These are phyloP conservation scores for Diaporthe sp. DNA, from an alignment of 2,329 filamentous ascomycete species.

Conservation along the genomic window DNA sequence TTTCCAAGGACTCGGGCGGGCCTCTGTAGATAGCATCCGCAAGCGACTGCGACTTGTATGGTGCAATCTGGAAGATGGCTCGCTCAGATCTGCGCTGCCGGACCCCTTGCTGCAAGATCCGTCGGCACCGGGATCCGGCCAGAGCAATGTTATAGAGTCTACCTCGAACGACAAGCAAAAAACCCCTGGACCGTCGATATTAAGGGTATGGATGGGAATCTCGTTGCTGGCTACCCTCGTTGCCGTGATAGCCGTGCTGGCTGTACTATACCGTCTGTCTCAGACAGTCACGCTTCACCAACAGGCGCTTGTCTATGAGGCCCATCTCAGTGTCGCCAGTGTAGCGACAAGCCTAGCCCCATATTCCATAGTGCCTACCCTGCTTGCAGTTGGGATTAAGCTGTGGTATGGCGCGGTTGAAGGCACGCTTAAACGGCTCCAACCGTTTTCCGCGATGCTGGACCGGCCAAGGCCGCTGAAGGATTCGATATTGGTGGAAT, in stretches of 20 bases:
- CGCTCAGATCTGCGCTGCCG: neutral
- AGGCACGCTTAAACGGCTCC: neutral
- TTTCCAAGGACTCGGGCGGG: neutral
- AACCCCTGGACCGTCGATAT: neutral
- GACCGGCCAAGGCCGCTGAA: neutral
- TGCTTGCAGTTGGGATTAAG: neutral
- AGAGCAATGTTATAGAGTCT: neutral
- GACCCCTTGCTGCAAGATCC: neutral
- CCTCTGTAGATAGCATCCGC: neutral
- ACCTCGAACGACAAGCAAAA: neutral
- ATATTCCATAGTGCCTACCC: neutral
- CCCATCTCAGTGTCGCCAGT: neutral
- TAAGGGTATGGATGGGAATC: neutral
- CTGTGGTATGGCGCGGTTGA: neutral
- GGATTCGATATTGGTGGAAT: neutral
- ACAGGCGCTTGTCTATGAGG: neutral
- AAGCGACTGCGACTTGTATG: neutral
- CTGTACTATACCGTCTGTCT: neutral
- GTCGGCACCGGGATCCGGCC: neutral
- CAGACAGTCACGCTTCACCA: neutral
- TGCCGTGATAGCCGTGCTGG: neutral
- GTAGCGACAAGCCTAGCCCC: neutral
- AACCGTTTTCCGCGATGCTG: neutral
- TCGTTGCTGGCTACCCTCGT: neutral
- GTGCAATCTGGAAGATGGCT: neutral